Evolutionary conservation across 495 filamentous ascomycete genomes (phyloP).

Genomic region (Penicillium turbatum): DNA sequence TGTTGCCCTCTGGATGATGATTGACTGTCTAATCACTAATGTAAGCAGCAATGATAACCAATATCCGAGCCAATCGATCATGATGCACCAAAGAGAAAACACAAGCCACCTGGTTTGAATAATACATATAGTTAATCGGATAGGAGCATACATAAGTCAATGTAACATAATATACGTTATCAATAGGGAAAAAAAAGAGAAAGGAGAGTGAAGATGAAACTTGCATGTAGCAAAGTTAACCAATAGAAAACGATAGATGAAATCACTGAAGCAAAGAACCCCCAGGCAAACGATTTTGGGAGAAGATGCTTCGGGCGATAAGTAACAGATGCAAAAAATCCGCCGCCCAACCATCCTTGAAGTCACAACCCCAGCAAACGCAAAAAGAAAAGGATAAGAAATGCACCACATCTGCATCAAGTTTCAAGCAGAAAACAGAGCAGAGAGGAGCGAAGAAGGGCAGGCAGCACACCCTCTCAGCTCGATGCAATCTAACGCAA

Average conservation of each 20-base stretch:
- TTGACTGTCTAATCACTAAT: background rate
- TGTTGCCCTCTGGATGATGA: no score
- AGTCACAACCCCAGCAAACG: conserved; percentile 1
- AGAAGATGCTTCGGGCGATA: conserved; percentile 1
- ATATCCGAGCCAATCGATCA: background rate
- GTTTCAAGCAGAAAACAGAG: background rate
- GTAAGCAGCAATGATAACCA: background rate
- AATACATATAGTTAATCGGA: background rate
- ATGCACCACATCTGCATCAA: conserved; percentile 2
- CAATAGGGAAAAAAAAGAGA: conserved; percentile 10
- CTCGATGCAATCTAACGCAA: conserved; percentile 35
- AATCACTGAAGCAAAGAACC: conserved; percentile 12
- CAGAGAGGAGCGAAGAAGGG: background rate
- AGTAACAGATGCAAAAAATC: conserved; percentile 9
- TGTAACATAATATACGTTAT: conserved; percentile 32
- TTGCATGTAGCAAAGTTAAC: conserved; percentile 17
- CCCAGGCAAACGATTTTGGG: conserved; percentile 18
- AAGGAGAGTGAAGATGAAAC: conserved; percentile 4
- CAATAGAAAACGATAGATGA: conserved; percentile 11
- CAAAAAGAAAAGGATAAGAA: conserved; percentile 4
- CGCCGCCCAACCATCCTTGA: conserved; percentile 5
- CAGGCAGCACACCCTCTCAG: conserved; percentile 5
- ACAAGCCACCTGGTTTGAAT: background rate
- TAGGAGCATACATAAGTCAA: conserved; percentile 8
- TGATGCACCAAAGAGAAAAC: background rate